These are phyloP conservation scores for Pterocarpus macrocarpus DNA, from an alignment of 306 rosid genomes.

Conservation along the genomic window DNA sequence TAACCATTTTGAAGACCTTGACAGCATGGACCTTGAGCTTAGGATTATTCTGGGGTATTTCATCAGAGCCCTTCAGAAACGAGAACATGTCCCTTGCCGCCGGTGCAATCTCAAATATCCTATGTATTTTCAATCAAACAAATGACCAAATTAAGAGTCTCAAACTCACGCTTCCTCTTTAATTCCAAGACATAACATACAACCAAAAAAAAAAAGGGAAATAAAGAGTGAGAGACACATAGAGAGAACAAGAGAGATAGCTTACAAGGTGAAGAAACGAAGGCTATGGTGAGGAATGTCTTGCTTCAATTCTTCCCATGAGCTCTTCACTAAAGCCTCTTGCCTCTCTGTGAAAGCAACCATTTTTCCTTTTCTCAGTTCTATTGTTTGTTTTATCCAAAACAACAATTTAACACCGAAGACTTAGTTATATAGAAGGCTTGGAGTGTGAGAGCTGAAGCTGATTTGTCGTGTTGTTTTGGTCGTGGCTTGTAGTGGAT, in stretches of 20 bases:
- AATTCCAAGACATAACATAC: not conserved
- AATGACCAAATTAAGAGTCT: too few relatives aligned
- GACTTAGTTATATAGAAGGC: conserved; percentile 5
- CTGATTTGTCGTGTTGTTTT: too few relatives aligned
- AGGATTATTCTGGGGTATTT: conserved; percentile 27
- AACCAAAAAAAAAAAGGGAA: not conserved
- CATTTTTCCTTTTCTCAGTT: not conserved
- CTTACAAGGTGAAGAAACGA: conserved; percentile 48
- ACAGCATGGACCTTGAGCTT: conserved; percentile 36
- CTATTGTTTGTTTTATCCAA: not conserved
- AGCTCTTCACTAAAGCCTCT: conserved; percentile 38
- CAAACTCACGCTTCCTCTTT: not conserved
- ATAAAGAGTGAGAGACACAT: not conserved
- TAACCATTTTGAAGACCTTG: conserved; percentile 49
- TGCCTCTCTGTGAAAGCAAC: conserved; percentile 34
- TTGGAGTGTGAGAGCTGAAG: not conserved
- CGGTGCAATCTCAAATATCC: conserved; percentile 51
- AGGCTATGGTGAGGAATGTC: conserved; percentile 34
- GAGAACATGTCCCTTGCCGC: conserved; percentile 46
- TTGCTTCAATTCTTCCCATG: conserved; percentile 38
- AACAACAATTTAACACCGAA: not conserved
- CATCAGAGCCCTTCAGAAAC: conserved; percentile 32
- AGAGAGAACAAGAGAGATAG: not conserved
- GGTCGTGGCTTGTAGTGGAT: too few relatives aligned
- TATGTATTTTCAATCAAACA: not conserved